A percentile compares a stretch with the other conserved stretches of the same genome.
Evolutionary conservation across 176 grass and related monocot species (phyloP).

Genomic region (Luzula sylvatica): DNA sequence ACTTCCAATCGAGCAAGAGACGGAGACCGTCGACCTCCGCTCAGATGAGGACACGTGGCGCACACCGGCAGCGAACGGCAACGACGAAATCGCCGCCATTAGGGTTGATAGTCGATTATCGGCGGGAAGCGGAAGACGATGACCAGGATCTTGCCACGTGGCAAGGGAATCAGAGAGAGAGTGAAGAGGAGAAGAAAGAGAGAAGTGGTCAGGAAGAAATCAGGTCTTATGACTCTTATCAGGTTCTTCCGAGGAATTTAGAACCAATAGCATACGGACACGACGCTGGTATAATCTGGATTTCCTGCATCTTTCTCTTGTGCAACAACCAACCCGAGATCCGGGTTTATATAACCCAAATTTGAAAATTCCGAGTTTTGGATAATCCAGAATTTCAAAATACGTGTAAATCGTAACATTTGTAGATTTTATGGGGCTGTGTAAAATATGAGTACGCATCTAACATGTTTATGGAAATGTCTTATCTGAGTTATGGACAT

Average conservation of each 20-base stretch:
- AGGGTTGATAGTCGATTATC: no score
- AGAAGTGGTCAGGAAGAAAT: constrained; percentile 22
- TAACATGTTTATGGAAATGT: no score
- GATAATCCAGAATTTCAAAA: no score
- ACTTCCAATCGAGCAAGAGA: constrained; percentile 1
- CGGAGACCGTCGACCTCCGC: constrained; percentile 3
- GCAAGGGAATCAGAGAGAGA: constrained; percentile 6
- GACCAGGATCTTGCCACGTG: background rate
- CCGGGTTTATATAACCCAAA: no score
- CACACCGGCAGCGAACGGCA: constrained; percentile 43
- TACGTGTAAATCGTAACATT: no score
- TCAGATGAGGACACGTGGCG: constrained; percentile 18
- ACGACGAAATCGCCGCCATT: constrained; percentile 66
- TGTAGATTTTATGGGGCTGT: no score
- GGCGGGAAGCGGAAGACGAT: constrained; percentile 22
- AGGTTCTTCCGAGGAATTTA: constrained; percentile 5
- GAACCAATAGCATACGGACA: constrained; percentile 20
- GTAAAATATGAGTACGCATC: no score
- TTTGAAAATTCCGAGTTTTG: no score
- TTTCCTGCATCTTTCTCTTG: background rate
- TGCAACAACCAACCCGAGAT: no score
- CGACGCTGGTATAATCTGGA: constrained; percentile 11
- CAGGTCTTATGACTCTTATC: constrained; percentile 25
- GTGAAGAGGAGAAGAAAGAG: constrained; percentile 24
- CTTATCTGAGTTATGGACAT: no score